Base-by-base conservation (phyloP, 805 yeast species). In the Cyberlindnera lachancei region DNA sequence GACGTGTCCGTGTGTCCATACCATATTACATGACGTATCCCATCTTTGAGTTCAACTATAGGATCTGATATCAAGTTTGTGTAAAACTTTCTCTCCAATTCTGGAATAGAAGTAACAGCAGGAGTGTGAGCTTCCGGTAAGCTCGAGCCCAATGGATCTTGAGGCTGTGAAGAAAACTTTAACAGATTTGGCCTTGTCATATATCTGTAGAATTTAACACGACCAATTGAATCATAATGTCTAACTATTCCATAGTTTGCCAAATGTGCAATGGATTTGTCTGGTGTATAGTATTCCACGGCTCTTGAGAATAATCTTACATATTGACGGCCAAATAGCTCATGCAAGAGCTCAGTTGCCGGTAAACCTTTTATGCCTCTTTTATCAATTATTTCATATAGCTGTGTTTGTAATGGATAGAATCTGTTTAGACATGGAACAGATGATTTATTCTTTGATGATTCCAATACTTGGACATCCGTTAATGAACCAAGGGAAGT, bases 171-270 rank as follows among this genome's bases (percentile, higher is more conserved):
- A 0, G 60, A 51, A 12, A 60, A 50, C 15, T 44, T 48, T 13
- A 57, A 36, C 34, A 63, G 68, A 27, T 63, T 57, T 4, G 56
- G 49, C 28, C 66, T 64, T 0, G 77, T 63, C 39, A 76, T 64
- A 44, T 81, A 76, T 25, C 94, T 63, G 53, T 73, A 83, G 43
- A 75, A 82, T 47, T 83, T 80, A 36, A 68, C 64, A 41, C 86
- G 75, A 0, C 94, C 94, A 37, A 74, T 76, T 42, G 75, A 75
- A 48, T 83, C 94, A 37, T 74, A 73, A 13, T 78, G 76, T 40
- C 81, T 66, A 0, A 79, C 66, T 10, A 85, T 59, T 3, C 54
- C 59, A 36, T 54, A 53, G 37, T 50, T 58, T 34, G 51, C 59
- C 28, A 50, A 37, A 34, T 50, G 35, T 35, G 50, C 36, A 16